phyloP scores from a whole-genome alignment of 2,329 filamentous ascomycete species.

The Fusarium mundagurra region DNA sequence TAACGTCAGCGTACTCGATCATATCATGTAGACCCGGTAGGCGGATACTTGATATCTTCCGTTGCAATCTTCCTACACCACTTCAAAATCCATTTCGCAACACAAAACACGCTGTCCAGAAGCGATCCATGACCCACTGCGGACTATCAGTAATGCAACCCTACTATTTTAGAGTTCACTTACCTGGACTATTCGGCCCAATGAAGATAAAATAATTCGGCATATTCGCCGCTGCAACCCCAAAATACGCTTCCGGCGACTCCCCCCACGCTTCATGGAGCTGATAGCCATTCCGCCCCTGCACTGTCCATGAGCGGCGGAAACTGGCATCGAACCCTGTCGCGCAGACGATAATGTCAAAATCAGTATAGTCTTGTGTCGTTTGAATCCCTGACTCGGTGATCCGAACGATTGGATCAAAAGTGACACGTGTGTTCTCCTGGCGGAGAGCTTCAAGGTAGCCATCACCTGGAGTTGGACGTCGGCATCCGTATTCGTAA shows the following conservation, averaged over 20 bases:
- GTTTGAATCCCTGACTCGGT: slow-evolving; percentile 7
- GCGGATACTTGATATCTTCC: not conserved
- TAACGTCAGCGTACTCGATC: rapidly evolving
- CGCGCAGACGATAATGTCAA: slow-evolving; percentile 24
- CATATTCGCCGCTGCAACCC: not conserved
- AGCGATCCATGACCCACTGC: not conserved
- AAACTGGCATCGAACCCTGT: slow-evolving; percentile 30
- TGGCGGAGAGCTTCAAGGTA: slow-evolving; percentile 39
- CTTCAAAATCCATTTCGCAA: not conserved
- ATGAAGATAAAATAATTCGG: not conserved
- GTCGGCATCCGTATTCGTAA: slow-evolving; percentile 37
- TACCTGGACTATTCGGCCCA: not conserved
- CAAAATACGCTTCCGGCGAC: slow-evolving; percentile 10
- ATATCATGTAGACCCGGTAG: not conserved
- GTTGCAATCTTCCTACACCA: slow-evolving; percentile 1
- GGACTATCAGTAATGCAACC: not conserved
- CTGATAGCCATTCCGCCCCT: not conserved
- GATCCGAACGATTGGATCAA: slow-evolving; percentile 4
- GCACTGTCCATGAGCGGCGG: not conserved
- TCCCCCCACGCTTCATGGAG: slow-evolving; percentile 11
- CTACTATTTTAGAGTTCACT: too few relatives aligned
- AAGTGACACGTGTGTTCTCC: slow-evolving; percentile 12
- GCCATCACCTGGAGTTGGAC: slow-evolving; percentile 34
- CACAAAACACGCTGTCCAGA: not conserved
- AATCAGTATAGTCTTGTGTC: not conserved